These are phyloP conservation scores for Poa annua DNA, from an alignment of 176 grass and related monocot species.

Conservation along the genomic window DNA sequence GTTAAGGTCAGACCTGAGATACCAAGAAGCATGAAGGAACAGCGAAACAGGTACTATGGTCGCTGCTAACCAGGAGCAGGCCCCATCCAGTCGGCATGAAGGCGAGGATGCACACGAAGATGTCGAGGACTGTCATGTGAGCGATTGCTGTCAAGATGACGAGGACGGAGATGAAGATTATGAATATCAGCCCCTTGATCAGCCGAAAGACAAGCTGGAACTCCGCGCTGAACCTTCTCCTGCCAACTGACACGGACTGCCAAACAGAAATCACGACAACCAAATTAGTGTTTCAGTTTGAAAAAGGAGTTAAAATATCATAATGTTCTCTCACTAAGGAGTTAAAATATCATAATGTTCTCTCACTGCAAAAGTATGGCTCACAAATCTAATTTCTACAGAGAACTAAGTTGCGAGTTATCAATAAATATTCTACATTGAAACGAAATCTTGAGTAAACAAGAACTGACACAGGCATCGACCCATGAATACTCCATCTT, in stretches of 20 bases:
- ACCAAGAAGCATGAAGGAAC: not conserved
- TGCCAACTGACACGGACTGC: conserved; percentile 77
- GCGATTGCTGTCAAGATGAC: conserved; percentile 78
- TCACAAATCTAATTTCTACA: not conserved
- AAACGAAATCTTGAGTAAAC: not conserved
- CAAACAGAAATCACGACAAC: conserved; percentile 37
- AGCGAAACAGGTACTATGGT: too few species aligned
- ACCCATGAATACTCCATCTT: not conserved
- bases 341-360: not conserved
- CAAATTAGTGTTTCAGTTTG: not conserved
- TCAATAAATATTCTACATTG: not conserved
- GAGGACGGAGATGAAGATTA: conserved; percentile 66
- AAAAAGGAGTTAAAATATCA: not conserved
- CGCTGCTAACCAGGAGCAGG: conserved; percentile 70
- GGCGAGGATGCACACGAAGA: conserved; percentile 92
- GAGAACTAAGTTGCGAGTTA: not conserved
- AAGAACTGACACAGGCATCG: not conserved
- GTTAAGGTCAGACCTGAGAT: not conserved
- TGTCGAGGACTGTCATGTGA: conserved; percentile 88
- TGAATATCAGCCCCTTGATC: conserved; percentile 96
- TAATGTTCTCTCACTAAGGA: too few species aligned
- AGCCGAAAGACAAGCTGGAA: conserved; percentile 94
- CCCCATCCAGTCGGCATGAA: conserved; percentile 99
- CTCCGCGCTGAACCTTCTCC: conserved; percentile 81
- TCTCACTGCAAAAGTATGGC: not conserved